Evolutionary conservation across 2,329 filamentous ascomycete genomes (phyloP), one percentile per base, ranked within the genome.

Genomic region (Colletotrichum brevisporum): DNA sequence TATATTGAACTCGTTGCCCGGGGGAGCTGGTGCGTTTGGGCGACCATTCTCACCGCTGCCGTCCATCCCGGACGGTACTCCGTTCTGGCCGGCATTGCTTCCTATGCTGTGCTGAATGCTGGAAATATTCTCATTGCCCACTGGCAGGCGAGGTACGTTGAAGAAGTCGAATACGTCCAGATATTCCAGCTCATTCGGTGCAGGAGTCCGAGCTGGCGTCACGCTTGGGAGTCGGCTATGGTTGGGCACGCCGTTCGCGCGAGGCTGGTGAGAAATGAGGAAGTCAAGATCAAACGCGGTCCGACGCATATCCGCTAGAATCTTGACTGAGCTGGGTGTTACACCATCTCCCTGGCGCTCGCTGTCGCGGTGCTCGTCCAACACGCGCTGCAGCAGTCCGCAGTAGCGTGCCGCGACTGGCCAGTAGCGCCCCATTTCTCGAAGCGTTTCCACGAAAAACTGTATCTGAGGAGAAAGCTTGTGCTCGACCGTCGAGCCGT

Each of bases 121-220:
- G 43, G 57, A 50, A 8, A 60, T 56, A 41, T 75, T 76, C 60
- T 83, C 82, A 12, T 81, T 79, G 36, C 82, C 82, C 24, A 87
- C 79, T 0, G 88, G 87, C 26, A 97, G 82, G 18, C 94, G 85
- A 1, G 95, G 95, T 64, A 97, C 90, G 77, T 97, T 97, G 85
- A 97, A 98, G 77, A 97, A 97, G 74, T 96, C 94, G 77, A 98
- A 97, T 0, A 97, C 93, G 74, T 97, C 94, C 3, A 97, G 84
- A 77, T 97, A 97, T 77, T 97, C 95, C 4, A 97, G 84, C 76
- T 97, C 94, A 73, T 96, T 94, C 1, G 92, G 88, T 10, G 90
- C 92, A 1, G 93, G 92, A 36, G 91, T 92, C 71, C 89, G 87
- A 1, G 88, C 87, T 1, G 90, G 89, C 0, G 90, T 91, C 24